These are phyloP conservation scores for Pichia exigua DNA, from an alignment of 805 yeast genomes.

Conservation along the genomic window DNA sequence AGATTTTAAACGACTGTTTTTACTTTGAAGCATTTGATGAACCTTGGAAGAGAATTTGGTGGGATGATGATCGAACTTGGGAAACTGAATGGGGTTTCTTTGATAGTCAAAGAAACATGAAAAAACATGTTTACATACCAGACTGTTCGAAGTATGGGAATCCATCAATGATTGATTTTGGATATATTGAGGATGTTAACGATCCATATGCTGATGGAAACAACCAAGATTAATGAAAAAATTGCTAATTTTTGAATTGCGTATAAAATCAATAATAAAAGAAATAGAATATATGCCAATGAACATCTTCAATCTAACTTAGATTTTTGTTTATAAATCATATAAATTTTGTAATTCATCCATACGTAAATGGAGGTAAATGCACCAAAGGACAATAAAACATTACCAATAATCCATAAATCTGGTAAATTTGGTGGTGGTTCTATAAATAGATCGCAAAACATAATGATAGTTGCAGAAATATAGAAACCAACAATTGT, in stretches of 20 bases:
- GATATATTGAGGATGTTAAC: neutral
- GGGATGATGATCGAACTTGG: conserved; percentile 44
- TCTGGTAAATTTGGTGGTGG: conserved; percentile 72
- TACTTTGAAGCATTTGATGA: conserved; percentile 68
- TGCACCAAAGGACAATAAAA: conserved; percentile 65
- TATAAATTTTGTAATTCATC: conserved; percentile 51
- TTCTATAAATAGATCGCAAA: conserved; percentile 39
- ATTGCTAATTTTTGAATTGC: neutral
- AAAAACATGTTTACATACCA: conserved; percentile 37
- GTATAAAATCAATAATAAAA: neutral
- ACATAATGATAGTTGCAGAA: conserved; percentile 43
- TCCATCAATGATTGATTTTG: neutral
- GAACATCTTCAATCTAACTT: conserved; percentile 12
- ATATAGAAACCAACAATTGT: conserved; percentile 46
- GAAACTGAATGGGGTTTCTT: conserved; percentile 71
- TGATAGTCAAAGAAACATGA: conserved; percentile 38
- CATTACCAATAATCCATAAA: conserved; percentile 74
- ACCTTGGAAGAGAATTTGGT: conserved; percentile 56
- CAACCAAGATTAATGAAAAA: conserved; percentile 3
- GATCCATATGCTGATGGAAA: neutral
- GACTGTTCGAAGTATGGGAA: conserved; percentile 20
- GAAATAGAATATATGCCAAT: neutral
- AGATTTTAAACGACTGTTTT: conserved; percentile 38
- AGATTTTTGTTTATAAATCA: conserved; percentile 13
- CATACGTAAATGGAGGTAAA: conserved; percentile 77